These are phyloP conservation scores for Telfairia occidentalis DNA, from an alignment of 331 rosid species.

Conservation along the genomic window DNA sequence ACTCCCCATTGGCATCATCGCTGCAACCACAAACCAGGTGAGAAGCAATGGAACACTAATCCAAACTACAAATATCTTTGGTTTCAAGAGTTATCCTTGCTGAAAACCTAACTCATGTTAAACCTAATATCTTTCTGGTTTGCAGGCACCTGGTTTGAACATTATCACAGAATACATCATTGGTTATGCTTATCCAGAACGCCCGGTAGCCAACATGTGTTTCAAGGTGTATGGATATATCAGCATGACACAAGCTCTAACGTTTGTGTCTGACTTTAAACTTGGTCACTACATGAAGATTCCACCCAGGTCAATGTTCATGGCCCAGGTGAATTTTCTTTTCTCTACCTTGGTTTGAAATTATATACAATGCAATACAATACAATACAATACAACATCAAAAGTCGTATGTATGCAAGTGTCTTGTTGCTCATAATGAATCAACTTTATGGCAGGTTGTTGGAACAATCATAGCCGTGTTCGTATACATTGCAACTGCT, in stretches of 20 bases:
- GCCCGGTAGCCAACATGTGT: conserved; percentile 85
- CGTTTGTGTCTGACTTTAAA: conserved; percentile 62
- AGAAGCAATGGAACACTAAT: background rate
- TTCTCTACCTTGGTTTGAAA: background rate
- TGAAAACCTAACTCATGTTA: background rate
- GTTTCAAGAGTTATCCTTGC: background rate
- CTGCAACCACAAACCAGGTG: conserved; percentile 75
- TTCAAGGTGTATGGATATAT: conserved; percentile 84
- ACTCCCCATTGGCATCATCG: conserved; percentile 53
- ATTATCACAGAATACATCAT: conserved; percentile 67
- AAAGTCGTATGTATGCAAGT: background rate
- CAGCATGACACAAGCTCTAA: conserved; percentile 63
- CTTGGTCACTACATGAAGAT: conserved; percentile 94
- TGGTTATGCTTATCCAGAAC: conserved; percentile 72
- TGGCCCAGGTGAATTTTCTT: conserved; percentile 50
- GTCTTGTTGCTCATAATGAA: background rate
- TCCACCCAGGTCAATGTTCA: conserved; percentile 86
- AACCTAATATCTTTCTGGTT: conserved; percentile 7
- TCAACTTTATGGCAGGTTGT: conserved; percentile 31
- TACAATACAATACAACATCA: background rate
- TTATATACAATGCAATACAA: background rate
- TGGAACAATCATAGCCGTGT: conserved; percentile 53
- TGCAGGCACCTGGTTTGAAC: conserved; percentile 61
- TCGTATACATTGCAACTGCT: conserved; percentile 54
- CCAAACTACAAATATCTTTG: background rate